Evolutionary conservation across 1,284 basidiomycete genomes (phyloP).

Genomic region (Sanghuangporus sanghuang): DNA sequence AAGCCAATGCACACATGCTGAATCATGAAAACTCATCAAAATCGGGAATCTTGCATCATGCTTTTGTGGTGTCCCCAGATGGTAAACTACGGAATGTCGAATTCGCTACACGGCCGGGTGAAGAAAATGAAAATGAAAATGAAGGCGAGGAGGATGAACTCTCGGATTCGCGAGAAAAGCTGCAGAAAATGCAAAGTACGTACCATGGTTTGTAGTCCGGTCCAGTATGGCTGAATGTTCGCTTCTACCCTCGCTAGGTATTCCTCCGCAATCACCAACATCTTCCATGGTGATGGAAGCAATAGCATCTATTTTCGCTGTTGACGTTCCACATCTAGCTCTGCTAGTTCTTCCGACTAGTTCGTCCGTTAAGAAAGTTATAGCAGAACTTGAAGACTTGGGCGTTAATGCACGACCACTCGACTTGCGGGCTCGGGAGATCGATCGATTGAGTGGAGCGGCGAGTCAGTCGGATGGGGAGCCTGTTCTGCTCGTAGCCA

Average conservation of each 20-base stretch:
- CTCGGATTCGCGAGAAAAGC: not conserved
- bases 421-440: conserved; percentile 36
- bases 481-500: conserved; percentile 63
- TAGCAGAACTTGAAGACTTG: conserved; percentile 57
- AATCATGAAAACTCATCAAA: conserved; percentile 27
- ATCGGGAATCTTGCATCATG: conserved; percentile 47
- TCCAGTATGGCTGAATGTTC: not conserved
- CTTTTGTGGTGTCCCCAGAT: conserved; percentile 52
- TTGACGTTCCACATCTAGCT: conserved; percentile 64
- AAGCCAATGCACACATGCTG: conserved; percentile 23
- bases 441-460: conserved; percentile 17
- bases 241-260: not conserved
- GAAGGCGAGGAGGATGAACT: not conserved
- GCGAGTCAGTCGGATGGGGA: conserved; percentile 38
- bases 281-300: conserved; percentile 56
- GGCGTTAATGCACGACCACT: conserved; percentile 64
- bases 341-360: conserved; percentile 61
- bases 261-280: conserved; percentile 42
- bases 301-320: conserved; percentile 61
- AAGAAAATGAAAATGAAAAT: conserved; percentile 1
- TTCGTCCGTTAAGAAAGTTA: conserved; percentile 51
- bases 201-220: not conserved
- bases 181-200: not conserved
- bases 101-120: conserved; percentile 3
- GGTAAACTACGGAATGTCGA: conserved; percentile 47